These are phyloP conservation scores for Leonotis leonurus DNA, from an alignment of 257 asterid genomes.

Conservation along the genomic window DNA sequence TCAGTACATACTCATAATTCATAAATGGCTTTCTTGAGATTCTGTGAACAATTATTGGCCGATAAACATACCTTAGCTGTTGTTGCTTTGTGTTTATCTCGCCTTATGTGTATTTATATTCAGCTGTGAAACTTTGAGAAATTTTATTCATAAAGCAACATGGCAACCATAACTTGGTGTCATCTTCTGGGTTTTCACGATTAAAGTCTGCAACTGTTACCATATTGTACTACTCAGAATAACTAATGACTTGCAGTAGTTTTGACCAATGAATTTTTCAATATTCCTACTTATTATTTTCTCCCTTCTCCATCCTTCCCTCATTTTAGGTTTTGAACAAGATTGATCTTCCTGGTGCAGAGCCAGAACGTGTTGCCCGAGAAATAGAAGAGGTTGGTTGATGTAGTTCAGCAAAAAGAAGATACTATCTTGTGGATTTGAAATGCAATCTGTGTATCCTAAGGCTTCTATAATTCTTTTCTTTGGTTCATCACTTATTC, in stretches of 20 bases:
- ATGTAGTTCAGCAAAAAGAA: constrained; percentile 13
- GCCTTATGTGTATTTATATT: background rate
- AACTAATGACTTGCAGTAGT: constrained; percentile 5
- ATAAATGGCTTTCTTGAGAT: no score
- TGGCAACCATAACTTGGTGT: background rate
- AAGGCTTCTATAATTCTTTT: no score
- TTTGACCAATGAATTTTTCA: constrained; percentile 5
- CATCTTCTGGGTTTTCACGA: background rate
- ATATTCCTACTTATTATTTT: background rate
- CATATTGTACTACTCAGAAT: constrained; percentile 1
- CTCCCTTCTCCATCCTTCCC: background rate
- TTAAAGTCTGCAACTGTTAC: background rate
- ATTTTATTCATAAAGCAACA: background rate
- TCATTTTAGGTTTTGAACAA: constrained; percentile 83
- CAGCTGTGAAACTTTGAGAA: background rate
- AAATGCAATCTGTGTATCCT: no score
- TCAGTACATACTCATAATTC: background rate
- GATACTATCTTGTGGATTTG: no score
- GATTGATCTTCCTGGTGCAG: constrained; percentile 99
- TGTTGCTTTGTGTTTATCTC: no score
- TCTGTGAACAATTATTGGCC: background rate
- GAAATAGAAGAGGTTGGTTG: constrained; percentile 97
- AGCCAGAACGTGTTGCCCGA: constrained; percentile 75
- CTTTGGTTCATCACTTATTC: no score
- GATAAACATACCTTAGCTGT: background rate